Conservation (phyloP, 2,329 filamentous ascomycete species). For the Scedosporium aurantiacum region DNA sequence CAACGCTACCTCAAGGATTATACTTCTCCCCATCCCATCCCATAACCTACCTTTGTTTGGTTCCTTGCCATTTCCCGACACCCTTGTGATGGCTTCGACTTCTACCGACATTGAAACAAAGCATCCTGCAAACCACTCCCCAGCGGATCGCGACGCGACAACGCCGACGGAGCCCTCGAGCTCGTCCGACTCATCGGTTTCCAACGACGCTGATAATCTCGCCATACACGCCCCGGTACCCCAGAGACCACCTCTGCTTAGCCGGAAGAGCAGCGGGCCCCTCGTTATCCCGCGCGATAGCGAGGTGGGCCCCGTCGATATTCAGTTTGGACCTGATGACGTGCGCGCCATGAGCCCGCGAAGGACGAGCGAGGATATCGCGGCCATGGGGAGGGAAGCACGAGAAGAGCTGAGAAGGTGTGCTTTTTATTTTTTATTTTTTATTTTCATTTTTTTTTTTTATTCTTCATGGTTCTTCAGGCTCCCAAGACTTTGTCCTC, state of each 20-base stretch:
- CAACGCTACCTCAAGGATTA: too few species aligned
- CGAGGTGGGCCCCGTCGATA: conserved; percentile 60
- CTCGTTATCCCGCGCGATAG: conserved; percentile 73
- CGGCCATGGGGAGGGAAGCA: conserved; percentile 75
- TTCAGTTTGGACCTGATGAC: conserved; percentile 56
- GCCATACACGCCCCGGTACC: conserved; percentile 40
- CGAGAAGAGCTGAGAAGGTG: conserved; percentile 53
- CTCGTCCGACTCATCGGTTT: conserved; percentile 17
- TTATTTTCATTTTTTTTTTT: not conserved
- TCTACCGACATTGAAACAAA: not conserved
- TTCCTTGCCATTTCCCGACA: not conserved
- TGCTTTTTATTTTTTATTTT: conserved; percentile 17
- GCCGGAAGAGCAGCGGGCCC: conserved; percentile 69
- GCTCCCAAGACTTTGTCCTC: not conserved
- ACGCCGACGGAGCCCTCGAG: not conserved
- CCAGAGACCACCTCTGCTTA: conserved; percentile 55
- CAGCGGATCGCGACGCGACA: not conserved
- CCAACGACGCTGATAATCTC: conserved; percentile 23
- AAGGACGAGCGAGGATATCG: conserved; percentile 80
- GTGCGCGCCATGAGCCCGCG: conserved; percentile 60
- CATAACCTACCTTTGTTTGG: not conserved
- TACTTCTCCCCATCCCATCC: too few species aligned
- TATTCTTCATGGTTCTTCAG: not conserved
- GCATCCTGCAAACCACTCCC: not conserved
- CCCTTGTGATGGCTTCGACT: not conserved